Evolutionary conservation across 208 protist species (phyloP).

Genomic region (Wallacemonas rigidus): DNA sequence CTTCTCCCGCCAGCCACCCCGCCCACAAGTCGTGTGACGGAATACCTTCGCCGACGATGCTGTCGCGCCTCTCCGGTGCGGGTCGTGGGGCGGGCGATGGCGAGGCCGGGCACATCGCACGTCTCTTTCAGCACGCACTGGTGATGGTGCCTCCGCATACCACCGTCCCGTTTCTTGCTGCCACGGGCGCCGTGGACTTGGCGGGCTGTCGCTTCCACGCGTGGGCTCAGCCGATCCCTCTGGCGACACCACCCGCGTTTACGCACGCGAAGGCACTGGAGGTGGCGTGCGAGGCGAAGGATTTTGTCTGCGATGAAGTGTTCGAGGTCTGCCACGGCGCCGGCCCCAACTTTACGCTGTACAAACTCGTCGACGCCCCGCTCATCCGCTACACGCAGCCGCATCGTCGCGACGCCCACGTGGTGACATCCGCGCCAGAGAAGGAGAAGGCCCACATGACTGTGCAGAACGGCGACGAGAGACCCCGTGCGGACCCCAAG

Average conservation of each 20-base stretch:
- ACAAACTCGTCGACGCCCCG: conserved; percentile 5
- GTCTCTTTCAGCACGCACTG: neutral
- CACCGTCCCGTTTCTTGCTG: conserved; percentile 2
- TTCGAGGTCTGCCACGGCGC: neutral
- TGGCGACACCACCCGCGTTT: neutral
- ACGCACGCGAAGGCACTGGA: neutral
- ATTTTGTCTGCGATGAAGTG: neutral
- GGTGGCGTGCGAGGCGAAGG: neutral
- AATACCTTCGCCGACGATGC: too few species aligned
- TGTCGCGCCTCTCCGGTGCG: too few species aligned
- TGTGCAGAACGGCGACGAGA: too few species aligned
- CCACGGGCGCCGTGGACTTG: neutral
- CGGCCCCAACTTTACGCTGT: neutral
- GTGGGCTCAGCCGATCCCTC: neutral
- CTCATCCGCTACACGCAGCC: neutral
- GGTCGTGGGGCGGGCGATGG: neutral
- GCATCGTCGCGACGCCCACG: neutral
- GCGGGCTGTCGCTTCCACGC: conserved; percentile 5
- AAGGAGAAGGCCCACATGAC: neutral
- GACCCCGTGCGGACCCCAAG: too few species aligned
- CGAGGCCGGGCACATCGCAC: conserved; percentile 8
- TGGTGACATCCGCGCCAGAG: neutral
- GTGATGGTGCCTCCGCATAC: conserved; percentile 8
- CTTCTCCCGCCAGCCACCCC: too few species aligned
- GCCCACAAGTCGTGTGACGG: too few species aligned